Percentiles rank a stretch among this genome's conserved stretches.
These are phyloP conservation scores for Penicillium taxi DNA, from an alignment of 495 filamentous ascomycete species.

Conservation along the genomic window DNA sequence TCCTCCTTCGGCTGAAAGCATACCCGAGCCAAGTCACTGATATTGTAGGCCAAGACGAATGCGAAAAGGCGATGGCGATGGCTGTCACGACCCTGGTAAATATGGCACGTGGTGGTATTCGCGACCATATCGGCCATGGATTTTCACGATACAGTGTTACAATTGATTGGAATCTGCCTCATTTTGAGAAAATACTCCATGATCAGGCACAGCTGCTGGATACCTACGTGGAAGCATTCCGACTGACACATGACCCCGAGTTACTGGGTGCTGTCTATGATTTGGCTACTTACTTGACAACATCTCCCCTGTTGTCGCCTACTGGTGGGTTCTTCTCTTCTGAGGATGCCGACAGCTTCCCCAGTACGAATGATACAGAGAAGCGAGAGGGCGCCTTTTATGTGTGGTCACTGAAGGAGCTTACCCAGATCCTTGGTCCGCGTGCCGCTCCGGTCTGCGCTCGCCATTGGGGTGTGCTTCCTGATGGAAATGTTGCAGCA, in stretches of 20 bases:
- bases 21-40: conserved; percentile 69
- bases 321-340: conserved; percentile 79
- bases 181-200: conserved; percentile 98
- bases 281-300: conserved; percentile 73
- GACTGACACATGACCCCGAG: conserved; percentile 59
- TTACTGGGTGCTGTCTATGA: conserved; percentile 76
- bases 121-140: conserved; percentile 87
- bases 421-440: conserved; percentile 66
- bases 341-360: conserved; percentile 88
- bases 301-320: conserved; percentile 51
- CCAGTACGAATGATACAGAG: conserved; percentile 64
- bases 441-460: conserved; percentile 68
- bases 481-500: conserved; percentile 80
- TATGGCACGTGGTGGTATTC: conserved; percentile 80
- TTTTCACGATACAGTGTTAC: conserved; percentile 90
- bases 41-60: conserved; percentile 77
- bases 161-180: conserved; percentile 81
- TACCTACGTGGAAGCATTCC: conserved; percentile 83
- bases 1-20: conserved; percentile 67
- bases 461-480: conserved; percentile 76
- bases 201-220: conserved; percentile 86
- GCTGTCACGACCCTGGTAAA: conserved; percentile 69
- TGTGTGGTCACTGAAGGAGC: conserved; percentile 85
- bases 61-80: conserved; percentile 68
- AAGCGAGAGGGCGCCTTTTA: conserved; percentile 95